Conservation (phyloP, 352 stramenopile genomes). For the Blastocystis sp. region DNA sequence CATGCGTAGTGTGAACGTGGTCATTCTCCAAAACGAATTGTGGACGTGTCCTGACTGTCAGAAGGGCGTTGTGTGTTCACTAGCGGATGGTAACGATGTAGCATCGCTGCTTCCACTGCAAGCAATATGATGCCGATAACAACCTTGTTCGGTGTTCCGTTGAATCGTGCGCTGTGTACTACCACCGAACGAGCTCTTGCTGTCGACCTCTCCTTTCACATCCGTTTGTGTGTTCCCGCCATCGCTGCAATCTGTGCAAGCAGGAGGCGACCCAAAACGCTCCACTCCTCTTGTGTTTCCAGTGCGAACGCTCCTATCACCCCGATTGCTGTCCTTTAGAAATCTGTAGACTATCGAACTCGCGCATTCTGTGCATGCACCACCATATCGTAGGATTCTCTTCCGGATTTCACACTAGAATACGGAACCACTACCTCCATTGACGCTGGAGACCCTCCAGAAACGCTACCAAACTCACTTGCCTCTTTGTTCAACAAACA, state of each 20-base stretch:
- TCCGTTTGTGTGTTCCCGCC: neutral
- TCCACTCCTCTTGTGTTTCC: neutral
- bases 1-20: neutral
- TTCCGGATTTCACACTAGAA: too few species aligned
- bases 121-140: neutral
- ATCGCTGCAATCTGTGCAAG: slow-evolving; percentile 15
- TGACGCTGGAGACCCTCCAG: neutral
- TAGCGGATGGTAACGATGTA: neutral
- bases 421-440: neutral
- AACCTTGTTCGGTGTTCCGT: neutral
- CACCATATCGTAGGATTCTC: neutral
- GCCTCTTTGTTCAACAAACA: slow-evolving; percentile 17
- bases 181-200: neutral
- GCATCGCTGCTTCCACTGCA: slow-evolving; percentile 19
- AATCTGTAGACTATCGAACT: neutral
- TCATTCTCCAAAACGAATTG: neutral
- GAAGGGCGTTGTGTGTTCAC: neutral
- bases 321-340: neutral
- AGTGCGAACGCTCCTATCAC: neutral
- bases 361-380: neutral
- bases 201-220: too few species aligned
- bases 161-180: neutral
- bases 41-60: slow-evolving; percentile 42
- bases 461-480: neutral
- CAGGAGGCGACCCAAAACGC: neutral